Conservation (phyloP, 805 yeast species). For the Lachancea waltii region DNA sequence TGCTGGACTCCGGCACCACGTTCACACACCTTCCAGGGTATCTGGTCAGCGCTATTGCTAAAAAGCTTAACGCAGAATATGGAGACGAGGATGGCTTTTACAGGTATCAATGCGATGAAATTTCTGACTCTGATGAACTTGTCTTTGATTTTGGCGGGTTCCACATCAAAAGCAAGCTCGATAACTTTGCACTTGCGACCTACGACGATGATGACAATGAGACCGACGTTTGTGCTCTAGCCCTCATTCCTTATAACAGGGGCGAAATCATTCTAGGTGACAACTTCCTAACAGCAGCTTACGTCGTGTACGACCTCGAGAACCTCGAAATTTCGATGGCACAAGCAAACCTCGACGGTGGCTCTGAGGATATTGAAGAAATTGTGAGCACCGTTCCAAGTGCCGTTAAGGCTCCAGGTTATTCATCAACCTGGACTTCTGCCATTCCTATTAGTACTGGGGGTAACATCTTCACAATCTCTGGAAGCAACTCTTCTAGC, state of each 20-base stretch:
- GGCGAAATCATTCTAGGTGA: constrained; percentile 45
- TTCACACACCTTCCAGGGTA: constrained; percentile 41
- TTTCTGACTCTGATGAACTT: constrained; percentile 30
- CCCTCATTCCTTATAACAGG: constrained; percentile 30
- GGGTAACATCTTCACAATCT: constrained; percentile 25
- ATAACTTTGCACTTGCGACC: constrained; percentile 26
- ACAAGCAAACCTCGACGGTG: constrained; percentile 32
- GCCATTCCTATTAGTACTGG: constrained; percentile 21
- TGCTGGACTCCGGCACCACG: constrained; percentile 53
- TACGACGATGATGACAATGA: too few relatives aligned
- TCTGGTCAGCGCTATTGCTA: constrained; percentile 21
- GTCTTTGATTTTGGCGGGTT: constrained; percentile 56
- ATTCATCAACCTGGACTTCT: constrained; percentile 39
- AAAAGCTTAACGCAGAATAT: constrained; percentile 39
- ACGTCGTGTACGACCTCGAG: constrained; percentile 59
- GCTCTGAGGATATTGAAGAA: constrained; percentile 20
- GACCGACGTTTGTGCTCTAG: constrained; percentile 43
- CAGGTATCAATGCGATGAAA: constrained; percentile 38
- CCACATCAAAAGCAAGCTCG: constrained; percentile 44
- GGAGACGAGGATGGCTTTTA: constrained; percentile 40
- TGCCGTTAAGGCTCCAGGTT: constrained; percentile 43
- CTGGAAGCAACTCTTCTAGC: constrained; percentile 6
- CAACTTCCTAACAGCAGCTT: constrained; percentile 50
- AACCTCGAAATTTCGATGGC: constrained; percentile 52
- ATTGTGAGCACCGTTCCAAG: constrained; percentile 37